Conservation (phyloP, 805 yeast species). For the Barnettozyma populi region DNA sequence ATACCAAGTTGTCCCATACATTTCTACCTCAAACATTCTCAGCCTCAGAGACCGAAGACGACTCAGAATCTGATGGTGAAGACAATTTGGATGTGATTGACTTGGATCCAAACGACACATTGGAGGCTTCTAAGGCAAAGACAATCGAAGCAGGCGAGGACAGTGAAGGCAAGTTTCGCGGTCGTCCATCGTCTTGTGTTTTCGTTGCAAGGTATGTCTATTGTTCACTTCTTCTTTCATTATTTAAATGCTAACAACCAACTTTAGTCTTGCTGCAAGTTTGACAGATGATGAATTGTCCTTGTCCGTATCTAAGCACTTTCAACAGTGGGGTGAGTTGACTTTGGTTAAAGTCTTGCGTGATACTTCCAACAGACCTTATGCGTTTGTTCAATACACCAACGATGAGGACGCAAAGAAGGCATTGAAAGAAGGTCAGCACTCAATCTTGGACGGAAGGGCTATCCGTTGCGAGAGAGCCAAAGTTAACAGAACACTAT, state of each 20-base stretch:
- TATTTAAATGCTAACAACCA: background rate
- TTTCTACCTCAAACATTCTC: conserved; percentile 19
- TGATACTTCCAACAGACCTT: conserved; percentile 78
- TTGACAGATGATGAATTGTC: conserved; percentile 68
- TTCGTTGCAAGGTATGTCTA: conserved; percentile 61
- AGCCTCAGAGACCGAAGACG: conserved; percentile 20
- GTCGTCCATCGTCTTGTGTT: conserved; percentile 80
- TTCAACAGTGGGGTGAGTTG: conserved; percentile 65
- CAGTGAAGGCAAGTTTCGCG: conserved; percentile 29
- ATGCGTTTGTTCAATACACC: conserved; percentile 86
- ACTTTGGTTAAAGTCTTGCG: conserved; percentile 75
- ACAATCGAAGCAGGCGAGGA: background rate
- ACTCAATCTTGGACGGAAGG: conserved; percentile 65
- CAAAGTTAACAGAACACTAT: conserved; percentile 82
- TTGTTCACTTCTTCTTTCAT: background rate
- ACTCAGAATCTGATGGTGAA: conserved; percentile 19
- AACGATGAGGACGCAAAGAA: conserved; percentile 61
- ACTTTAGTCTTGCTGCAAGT: conserved; percentile 51
- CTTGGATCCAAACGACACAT: conserved; percentile 14
- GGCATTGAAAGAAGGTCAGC: conserved; percentile 68
- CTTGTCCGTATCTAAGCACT: conserved; percentile 61
- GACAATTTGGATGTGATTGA: conserved; percentile 15
- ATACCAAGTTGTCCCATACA: conserved; percentile 12
- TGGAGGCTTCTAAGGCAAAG: conserved; percentile 13
- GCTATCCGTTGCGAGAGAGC: conserved; percentile 86